Base-by-base conservation (phyloP, 1,139 yeast species). In the Waltiozyma sp. region DNA sequence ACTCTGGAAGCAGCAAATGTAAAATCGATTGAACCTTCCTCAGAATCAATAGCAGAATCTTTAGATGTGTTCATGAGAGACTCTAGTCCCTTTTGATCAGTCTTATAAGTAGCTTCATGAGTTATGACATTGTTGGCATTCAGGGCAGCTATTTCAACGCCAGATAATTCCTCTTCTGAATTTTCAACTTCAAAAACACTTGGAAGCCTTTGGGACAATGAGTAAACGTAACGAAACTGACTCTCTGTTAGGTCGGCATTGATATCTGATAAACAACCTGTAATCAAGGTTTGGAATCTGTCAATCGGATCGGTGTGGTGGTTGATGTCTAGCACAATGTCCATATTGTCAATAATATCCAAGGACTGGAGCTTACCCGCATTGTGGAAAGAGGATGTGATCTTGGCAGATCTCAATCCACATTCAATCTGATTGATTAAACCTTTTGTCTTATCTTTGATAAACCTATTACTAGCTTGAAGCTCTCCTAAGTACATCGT, bases 401-500 rank as follows among this genome's bases (percentile, higher is more conserved):
- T 62, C 44, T 73, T 74, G 10, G 89, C 79, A 40, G 86, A 78
- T 37, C 91, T 67, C 19, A 93, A 67, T 1, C 96, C 95, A 10
- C 87, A 72, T 14, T 67, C 58, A 16, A 81, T 74, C 14, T 71
- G 58, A 50, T 82, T 80, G 40, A 78, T 65, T 9, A 64, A 57
- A 4, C 52, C 59, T 5, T 19, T 18, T 5, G n/a, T 18, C 3
- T 57, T 54, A 8, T 58, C 49, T 7, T 55, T 54, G 2, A 57
- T 54, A 55, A 87, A 87, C 13, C 63, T 62, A n/a, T 31, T 31
- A n/a, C 6, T 10, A 15, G 34, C 11, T 10, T 73, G 83, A 11
- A 91, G 65, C 58, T 91, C 96, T 48, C 99, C 99, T 44, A 89
- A 68, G 53, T 85, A 77, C 6, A 85, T 76, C 1, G 82, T 77